Evolutionary conservation across 2,329 filamentous ascomycete genomes (phyloP), one percentile per base, ranked within the genome.

Genomic region (Aspergillus fijiensis): DNA sequence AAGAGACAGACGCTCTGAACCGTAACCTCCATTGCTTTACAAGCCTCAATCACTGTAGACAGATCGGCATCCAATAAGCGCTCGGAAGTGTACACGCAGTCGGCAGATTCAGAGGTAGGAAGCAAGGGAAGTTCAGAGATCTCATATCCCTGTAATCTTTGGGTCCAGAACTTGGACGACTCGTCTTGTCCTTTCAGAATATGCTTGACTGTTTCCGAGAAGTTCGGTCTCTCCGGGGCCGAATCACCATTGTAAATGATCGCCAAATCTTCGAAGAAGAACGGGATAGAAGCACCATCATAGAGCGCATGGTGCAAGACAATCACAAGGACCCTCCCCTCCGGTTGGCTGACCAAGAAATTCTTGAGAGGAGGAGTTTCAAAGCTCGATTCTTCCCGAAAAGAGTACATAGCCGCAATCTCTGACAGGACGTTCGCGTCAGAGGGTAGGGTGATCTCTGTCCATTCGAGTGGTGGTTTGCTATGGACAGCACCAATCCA

Each of bases 271-370:
- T 82, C 78, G 63, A 93, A 90, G 2, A 96, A 73, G n/a, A 94
- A 77, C 2, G 81, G 79, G 5, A 96, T 80, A 1, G 91, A 96
- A 82, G 87, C 91, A 1, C 92, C 92, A 68, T 96, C 92, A 64
- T 96, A 96, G 10, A 96, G 80, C 0, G 91, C 90, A 73, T 96
- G 92, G 0, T 92, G 85, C 42, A 96, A 86, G 0, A 90, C 90
- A 1, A 96, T 71, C 1, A 84, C 63, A 12, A 85, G 63, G 57
- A 80, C 80, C 1, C 42, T 70, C 14, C 76, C 69, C 1, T 61
- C 56, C 1, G 69, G 55, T 5, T 72, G 67, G 27, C 58, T 51
- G 14, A 73, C 66, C n/a, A 80, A 58, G 11, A 80, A 58, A 27
- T 62, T 54, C 5, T 72, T 73, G 16, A 84, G 61, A 4, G 70